phyloP scores from a whole-genome alignment of 2,329 filamentous ascomycete species.

The Hypoxylon sp. region DNA sequence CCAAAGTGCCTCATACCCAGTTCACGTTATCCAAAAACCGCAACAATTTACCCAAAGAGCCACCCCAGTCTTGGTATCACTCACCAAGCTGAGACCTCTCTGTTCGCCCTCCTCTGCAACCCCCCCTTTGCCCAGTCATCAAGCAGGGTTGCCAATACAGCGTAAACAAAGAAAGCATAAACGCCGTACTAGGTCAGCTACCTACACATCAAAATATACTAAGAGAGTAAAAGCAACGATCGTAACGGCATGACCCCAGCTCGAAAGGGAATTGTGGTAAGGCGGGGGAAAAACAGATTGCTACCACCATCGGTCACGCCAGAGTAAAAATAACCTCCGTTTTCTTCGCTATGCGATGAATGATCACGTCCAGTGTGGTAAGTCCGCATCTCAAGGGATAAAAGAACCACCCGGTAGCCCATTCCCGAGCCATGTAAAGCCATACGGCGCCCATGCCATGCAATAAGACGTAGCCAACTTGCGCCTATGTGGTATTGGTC shows the following conservation, averaged over 20 bases:
- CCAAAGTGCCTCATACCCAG: conserved; percentile 14
- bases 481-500: conserved; percentile 25
- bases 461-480: conserved; percentile 37
- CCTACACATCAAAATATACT: conserved; percentile 28
- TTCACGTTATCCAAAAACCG: conserved; percentile 19
- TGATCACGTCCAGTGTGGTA: conserved; percentile 23
- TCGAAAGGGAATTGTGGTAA: conserved; percentile 25
- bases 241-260: conserved; percentile 39
- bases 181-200: conserved; percentile 14
- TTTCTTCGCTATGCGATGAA: conserved; percentile 39
- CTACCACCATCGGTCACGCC: conserved; percentile 22
- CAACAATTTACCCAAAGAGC: conserved; percentile 41
- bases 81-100: conserved; percentile 20
- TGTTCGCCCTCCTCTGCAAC: conserved; percentile 13
- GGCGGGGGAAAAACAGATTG: conserved; percentile 26
- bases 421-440: conserved; percentile 25
- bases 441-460: conserved; percentile 37
- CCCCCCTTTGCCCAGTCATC: conserved; percentile 15
- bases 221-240: conserved; percentile 33
- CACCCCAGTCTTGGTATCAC: conserved; percentile 27
- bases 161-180: conserved; percentile 20
- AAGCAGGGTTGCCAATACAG: conserved; percentile 19
- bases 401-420: conserved; percentile 34
- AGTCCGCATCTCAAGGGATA: conserved; percentile 31
- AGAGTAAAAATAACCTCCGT: conserved; percentile 31